Evolutionary conservation across 169 alveolate genomes (phyloP), one percentile per base, ranked within the genome.

Genomic region (Plasmodium gallinaceum): DNA sequence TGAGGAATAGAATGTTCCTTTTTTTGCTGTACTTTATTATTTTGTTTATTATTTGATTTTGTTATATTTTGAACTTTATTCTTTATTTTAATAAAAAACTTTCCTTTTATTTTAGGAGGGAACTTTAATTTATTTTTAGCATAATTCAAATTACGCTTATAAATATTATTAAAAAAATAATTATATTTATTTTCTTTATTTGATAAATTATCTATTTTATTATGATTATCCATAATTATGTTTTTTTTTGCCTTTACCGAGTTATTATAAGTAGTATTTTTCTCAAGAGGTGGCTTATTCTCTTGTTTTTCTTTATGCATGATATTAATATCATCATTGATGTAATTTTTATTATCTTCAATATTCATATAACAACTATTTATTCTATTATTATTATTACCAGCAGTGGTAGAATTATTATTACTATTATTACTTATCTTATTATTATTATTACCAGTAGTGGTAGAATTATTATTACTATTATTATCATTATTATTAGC

Each of bases 61-160:
- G 69, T 43, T 26, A 7, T 18, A 14, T 24, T 10, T 60, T 18
- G 16, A 39, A 42, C 16, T 43, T 68, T 46, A 68, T 68, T 68
- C 9, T 68, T 68, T 18, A 51, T 6, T 26, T 8, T 74, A 46
- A 58, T 74, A 42, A 58, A 74, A 60, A 74, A 74, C 88, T 58
- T 74, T 7, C 72, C 48, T 72, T 74, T 74, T 14, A 74, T 60
- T 74, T 74, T 74, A 43, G 88, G 57, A 5, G 68, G 64, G 57
- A 74, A 60, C 20, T 74, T 57, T 51, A 74, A 12, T 48, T 64
- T 61, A 42, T 58, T 64, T 16, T 18, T 74, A 9, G 71, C 72
- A 0, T 26, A 20, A 43, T 26, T 51, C 22, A 26, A 20, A 18
- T 42, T 60, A 48, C 32, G 58, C 58, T 39, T 32, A n/a, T 74